Evolutionary conservation across 345 rosid species (phyloP).

Genomic region (Camelina neglecta): DNA sequence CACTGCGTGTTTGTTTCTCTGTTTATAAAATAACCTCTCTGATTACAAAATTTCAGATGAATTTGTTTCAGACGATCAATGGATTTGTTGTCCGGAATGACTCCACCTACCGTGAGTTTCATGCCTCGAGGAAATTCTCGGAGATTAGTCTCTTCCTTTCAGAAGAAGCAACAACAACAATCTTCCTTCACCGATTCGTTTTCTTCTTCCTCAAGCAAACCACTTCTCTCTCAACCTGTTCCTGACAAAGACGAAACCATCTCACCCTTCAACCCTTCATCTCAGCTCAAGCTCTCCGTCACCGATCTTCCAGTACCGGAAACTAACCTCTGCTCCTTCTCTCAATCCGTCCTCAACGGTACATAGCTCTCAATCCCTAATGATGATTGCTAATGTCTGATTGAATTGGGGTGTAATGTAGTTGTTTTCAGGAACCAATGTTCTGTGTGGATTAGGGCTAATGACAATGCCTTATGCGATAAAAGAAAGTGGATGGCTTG

Average conservation of each 20-base stretch:
- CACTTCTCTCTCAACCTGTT: constrained; percentile 48
- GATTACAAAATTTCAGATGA: constrained; percentile 51
- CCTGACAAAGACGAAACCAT: constrained; percentile 45
- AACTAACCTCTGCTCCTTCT: constrained; percentile 50
- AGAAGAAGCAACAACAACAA: constrained; percentile 42
- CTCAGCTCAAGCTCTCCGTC: constrained; percentile 43
- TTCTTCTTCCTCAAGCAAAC: constrained; percentile 48
- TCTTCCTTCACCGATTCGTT: constrained; percentile 39
- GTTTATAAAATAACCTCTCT: too few relatives aligned
- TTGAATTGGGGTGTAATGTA: not conserved
- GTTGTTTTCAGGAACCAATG: constrained; percentile 65
- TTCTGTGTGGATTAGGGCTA: constrained; percentile 71
- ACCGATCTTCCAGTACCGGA: constrained; percentile 45
- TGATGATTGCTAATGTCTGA: not conserved
- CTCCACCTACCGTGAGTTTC: constrained; percentile 56
- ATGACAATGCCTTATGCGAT: constrained; percentile 75
- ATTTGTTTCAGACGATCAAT: constrained; percentile 50
- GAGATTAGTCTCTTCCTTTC: constrained; percentile 43
- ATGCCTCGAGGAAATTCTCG: constrained; percentile 37
- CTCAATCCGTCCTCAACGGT: constrained; percentile 76
- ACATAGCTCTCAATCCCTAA: constrained; percentile 10
- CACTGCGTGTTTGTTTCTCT: too few relatives aligned
- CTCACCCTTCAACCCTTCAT: constrained; percentile 33
- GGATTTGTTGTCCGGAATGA: constrained; percentile 57
- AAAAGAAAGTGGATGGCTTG: constrained; percentile 86